Conservation (phyloP, 805 yeast genomes). For the Yamadazyma paraphyllophila region DNA sequence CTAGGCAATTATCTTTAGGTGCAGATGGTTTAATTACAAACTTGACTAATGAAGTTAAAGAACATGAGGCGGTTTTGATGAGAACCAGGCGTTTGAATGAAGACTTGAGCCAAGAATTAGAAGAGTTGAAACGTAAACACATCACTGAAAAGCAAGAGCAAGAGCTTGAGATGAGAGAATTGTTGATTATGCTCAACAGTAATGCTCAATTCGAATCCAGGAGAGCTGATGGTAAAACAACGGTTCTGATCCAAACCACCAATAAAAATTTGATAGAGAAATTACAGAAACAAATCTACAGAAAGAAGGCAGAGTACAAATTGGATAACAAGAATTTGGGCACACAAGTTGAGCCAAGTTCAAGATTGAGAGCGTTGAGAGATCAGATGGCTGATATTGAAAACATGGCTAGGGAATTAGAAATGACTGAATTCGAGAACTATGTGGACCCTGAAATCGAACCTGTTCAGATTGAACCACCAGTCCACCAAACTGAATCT, state of each 20-base stretch:
- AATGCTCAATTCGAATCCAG: conserved; percentile 30
- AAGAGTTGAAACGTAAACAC: conserved; percentile 58
- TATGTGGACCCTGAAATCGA: conserved; percentile 20
- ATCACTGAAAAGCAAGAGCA: conserved; percentile 70
- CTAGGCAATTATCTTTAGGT: conserved; percentile 67
- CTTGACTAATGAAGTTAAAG: conserved; percentile 59
- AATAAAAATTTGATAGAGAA: conserved; percentile 38
- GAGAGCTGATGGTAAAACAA: conserved; percentile 35
- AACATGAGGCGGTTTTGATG: conserved; percentile 57
- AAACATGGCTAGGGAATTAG: conserved; percentile 80
- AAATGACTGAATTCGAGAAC: conserved; percentile 73
- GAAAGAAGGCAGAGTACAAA: conserved; percentile 47
- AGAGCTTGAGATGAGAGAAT: conserved; percentile 73
- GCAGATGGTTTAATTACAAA: conserved; percentile 69
- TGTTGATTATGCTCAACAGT: conserved; percentile 61
- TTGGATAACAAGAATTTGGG: conserved; percentile 48
- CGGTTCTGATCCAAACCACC: conserved; percentile 32
- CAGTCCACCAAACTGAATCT: conserved; percentile 12
- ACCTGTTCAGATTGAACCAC: conserved; percentile 11
- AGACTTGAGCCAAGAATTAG: conserved; percentile 58
- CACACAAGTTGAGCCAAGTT: conserved; percentile 68
- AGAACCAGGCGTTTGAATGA: conserved; percentile 62
- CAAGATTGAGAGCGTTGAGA: conserved; percentile 69
- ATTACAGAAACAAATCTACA: conserved; percentile 45
- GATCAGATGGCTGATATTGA: conserved; percentile 85